Conservation (phyloP, 1,284 basidiomycete genomes). For the Pseudozyma sp. region DNA sequence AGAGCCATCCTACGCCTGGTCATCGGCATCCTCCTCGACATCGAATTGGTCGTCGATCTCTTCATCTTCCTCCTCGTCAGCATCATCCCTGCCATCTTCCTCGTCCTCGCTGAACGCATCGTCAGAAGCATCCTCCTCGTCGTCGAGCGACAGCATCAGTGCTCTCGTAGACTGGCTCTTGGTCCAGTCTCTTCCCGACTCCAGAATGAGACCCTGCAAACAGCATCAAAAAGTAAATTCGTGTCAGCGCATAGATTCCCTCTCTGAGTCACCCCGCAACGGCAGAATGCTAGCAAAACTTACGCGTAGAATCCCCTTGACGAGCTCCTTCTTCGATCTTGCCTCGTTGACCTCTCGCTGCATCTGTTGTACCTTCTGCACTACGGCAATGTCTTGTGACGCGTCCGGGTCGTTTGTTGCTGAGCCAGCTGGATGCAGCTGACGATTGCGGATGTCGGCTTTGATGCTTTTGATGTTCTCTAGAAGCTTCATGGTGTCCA, state of each 20-base stretch:
- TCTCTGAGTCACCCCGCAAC: no score
- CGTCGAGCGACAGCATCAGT: conserved; percentile 46
- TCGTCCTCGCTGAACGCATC: conserved; percentile 49
- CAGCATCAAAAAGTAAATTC: background rate
- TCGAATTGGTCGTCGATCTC: conserved; percentile 23
- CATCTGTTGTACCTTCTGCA: conserved; percentile 35
- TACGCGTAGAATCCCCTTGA: conserved; percentile 48
- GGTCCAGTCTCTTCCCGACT: conserved; percentile 51
- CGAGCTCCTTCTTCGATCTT: conserved; percentile 47
- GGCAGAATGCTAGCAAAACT: conserved; percentile 8
- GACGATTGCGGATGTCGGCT: conserved; percentile 37
- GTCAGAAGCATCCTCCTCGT: conserved; percentile 50
- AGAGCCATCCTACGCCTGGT: conserved; percentile 1
- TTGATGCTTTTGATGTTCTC: conserved; percentile 39
- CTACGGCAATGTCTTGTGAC: conserved; percentile 31
- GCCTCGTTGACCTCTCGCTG: conserved; percentile 44
- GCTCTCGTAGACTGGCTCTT: conserved; percentile 28
- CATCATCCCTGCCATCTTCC: conserved; percentile 13
- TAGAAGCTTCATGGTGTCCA: conserved; percentile 33
- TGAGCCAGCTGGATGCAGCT: conserved; percentile 26
- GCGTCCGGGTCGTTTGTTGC: conserved; percentile 18
- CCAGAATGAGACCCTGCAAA: conserved; percentile 42
- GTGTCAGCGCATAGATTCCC: background rate
- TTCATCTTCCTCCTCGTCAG: conserved; percentile 24
- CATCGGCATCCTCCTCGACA: conserved; percentile 20